phyloP scores from a whole-genome alignment of 2,329 filamentous ascomycete genomes.

The Aspergillus fischeri region DNA sequence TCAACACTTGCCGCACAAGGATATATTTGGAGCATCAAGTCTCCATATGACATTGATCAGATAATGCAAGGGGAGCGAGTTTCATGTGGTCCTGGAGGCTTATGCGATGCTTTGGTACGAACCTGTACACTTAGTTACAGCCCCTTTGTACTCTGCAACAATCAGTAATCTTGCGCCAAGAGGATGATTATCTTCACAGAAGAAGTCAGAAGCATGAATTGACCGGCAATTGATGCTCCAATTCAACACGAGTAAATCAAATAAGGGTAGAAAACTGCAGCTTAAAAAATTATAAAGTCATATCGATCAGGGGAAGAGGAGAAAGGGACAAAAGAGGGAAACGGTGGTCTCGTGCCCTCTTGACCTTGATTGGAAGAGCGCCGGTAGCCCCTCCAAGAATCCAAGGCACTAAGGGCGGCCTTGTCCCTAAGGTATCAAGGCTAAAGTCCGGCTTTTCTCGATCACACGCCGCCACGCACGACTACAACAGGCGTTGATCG shows the following conservation, averaged over 20 bases:
- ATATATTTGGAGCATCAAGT: background rate
- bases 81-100: background rate
- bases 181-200: background rate
- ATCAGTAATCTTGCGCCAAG: background rate
- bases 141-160: background rate
- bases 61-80: background rate
- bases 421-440: background rate
- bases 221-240: conserved; percentile 15
- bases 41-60: background rate
- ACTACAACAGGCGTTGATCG: background rate
- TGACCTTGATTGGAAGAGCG: conserved; percentile 24
- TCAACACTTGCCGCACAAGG: background rate
- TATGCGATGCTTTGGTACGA: background rate
- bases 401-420: background rate
- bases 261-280: conserved; percentile 2
- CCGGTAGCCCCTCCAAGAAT: background rate
- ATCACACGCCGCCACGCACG: background rate
- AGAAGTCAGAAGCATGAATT: conserved; percentile 10
- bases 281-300: conserved; percentile 4
- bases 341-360: conserved; percentile 32
- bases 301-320: conserved; percentile 6
- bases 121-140: background rate
- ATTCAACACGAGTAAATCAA: background rate
- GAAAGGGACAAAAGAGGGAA: conserved; percentile 14
- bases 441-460: background rate